Evolutionary conservation across 23 red algal genomes (phyloP), one percentile per base, ranked within the genome.

Genomic region (Gracilaria domingensis): DNA sequence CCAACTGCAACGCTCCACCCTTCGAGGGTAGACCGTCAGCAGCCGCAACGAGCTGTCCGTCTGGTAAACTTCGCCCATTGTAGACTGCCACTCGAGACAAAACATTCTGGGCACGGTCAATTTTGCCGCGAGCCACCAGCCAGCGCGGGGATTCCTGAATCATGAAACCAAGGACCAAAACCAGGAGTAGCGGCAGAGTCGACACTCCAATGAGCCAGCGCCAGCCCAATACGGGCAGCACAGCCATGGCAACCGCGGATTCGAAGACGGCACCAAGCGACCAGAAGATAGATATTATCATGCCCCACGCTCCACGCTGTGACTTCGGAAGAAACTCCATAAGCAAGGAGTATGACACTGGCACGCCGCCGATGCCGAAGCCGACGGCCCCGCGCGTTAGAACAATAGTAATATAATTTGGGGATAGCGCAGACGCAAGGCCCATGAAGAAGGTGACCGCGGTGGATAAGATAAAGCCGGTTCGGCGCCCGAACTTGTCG

Each of bases 351-450:
- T 84, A 93, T 9, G 78, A 74, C 14, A 93, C 89, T 17, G 89
- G 89, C 13, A 93, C 89, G 56, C 89, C 89, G 40, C 89, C 89
- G n/a, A 93, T 80, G n/a, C 89, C 89, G 38, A 93, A 84, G 18
- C 89, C 89, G 59, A 84, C 79, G 38, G 80, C 35, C 9, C 89
- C 81, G 37, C 89, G 89, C 24, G 71, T 28, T 6, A 84, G 16
- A 23, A 93, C 26, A 11, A 93, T 59, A 12, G 80, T 25, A 28
- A 50, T 4, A 79, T 85, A 84, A 32, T 85, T 93, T 59, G 67
- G 61, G 18, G 89, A 84, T 33, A 75, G 16, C 18, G 89, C 79
- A 2, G 78, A 84, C 28, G 71, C 62, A 77, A 84, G 18, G 4
- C 89, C 89, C 55, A 90, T 56, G 28, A 80, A 79, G 58, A 71